Conservation (phyloP, 2,329 filamentous ascomycete genomes). For the Thielaviopsis populi region DNA sequence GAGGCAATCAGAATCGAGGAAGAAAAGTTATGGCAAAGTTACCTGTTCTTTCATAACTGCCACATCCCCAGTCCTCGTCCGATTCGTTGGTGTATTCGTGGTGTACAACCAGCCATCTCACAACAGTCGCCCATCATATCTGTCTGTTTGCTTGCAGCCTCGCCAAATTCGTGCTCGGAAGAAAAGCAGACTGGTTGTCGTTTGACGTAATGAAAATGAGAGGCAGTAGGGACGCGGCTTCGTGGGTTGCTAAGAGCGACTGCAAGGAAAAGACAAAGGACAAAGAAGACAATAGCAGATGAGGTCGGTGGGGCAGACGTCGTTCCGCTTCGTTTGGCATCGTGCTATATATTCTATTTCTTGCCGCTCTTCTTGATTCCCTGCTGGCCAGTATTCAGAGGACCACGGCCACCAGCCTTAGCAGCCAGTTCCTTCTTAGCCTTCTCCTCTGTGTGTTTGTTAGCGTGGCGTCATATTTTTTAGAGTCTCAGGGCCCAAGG, state of each 20-base stretch:
- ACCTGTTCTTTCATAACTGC: too few species aligned
- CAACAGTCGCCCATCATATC: too few species aligned
- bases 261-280: not conserved
- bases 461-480: not conserved
- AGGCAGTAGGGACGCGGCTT: too few species aligned
- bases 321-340: not conserved
- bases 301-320: not conserved
- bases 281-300: not conserved
- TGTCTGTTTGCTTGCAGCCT: too few species aligned
- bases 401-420: slow-evolving; percentile 75
- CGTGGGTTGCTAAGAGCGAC: too few species aligned
- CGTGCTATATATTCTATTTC: slow-evolving; percentile 45
- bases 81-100: too few species aligned
- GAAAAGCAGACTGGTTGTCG: too few species aligned
- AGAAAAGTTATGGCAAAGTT: too few species aligned
- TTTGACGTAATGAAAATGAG: too few species aligned
- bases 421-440: slow-evolving; percentile 71
- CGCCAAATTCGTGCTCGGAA: too few species aligned
- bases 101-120: too few species aligned
- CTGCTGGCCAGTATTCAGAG: slow-evolving; percentile 67
- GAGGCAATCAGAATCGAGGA: not conserved
- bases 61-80: too few species aligned
- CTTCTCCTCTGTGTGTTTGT: slow-evolving; percentile 49
- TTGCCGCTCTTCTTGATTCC: slow-evolving; percentile 98
- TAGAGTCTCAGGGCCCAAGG: not conserved